These are phyloP conservation scores for Skeletonema costatum DNA, from an alignment of 108 stramenopile genomes.

Conservation along the genomic window DNA sequence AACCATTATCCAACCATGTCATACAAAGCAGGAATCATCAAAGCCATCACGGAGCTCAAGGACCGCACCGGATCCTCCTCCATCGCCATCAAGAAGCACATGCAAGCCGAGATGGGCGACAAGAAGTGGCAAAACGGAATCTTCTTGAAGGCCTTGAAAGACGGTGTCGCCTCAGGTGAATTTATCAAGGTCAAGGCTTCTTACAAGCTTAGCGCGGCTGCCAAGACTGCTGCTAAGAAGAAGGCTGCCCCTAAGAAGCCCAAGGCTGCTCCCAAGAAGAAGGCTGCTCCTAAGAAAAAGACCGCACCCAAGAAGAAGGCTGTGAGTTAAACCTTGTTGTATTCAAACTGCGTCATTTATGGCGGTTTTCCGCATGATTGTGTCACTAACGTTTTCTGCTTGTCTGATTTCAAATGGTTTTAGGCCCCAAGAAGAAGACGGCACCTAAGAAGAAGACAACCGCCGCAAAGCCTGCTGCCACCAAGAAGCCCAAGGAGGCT, in stretches of 20 bases:
- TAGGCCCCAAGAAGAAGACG: background rate
- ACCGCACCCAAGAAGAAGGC: conserved; percentile 30
- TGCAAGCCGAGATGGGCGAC: conserved; percentile 53
- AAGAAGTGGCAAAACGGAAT: conserved; percentile 69
- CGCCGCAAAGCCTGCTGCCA: background rate
- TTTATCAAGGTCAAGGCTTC: conserved; percentile 51
- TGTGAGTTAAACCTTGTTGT: background rate
- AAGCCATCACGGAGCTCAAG: conserved; percentile 28
- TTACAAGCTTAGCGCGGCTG: conserved; percentile 51
- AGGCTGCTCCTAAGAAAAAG: conserved; percentile 12
- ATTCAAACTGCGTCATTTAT: background rate
- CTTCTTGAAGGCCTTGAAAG: conserved; percentile 50
- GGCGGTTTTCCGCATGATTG: no score
- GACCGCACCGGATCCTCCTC: conserved; percentile 28
- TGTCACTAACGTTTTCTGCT: background rate
- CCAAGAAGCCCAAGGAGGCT: background rate
- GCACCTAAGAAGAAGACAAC: background rate
- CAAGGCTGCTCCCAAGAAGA: conserved; percentile 9
- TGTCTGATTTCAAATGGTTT: no score
- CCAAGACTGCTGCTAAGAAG: conserved; percentile 63
- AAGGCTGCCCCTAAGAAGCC: conserved; percentile 20
- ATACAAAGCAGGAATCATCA: conserved; percentile 66
- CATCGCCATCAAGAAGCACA: conserved; percentile 54
- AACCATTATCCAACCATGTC: conserved; percentile 46
- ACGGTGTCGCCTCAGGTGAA: conserved; percentile 43